phyloP scores from a whole-genome alignment of 108 stramenopile species.

The Skeletonema potamos region DNA sequence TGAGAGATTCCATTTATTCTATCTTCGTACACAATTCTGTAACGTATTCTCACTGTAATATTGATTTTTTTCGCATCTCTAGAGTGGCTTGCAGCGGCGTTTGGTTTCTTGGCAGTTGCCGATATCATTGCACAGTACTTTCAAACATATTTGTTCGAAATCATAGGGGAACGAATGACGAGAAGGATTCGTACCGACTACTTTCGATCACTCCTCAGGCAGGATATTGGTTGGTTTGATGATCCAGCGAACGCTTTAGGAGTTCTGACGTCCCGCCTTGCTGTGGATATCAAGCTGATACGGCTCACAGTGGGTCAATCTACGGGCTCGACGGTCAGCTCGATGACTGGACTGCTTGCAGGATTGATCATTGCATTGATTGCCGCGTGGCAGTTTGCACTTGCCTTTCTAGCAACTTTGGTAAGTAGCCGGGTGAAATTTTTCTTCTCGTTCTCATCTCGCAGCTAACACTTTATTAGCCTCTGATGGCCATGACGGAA shows the following conservation, averaged over 20 bases:
- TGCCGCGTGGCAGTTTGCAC: slow-evolving; percentile 49
- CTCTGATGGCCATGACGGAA: slow-evolving; percentile 47
- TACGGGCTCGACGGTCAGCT: slow-evolving; percentile 21
- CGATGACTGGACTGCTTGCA: slow-evolving; percentile 11
- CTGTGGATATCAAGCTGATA: slow-evolving; percentile 39
- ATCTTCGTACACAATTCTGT: too few relatives aligned
- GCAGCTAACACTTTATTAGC: too few relatives aligned
- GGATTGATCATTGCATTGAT: slow-evolving; percentile 53
- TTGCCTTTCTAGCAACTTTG: slow-evolving; percentile 56
- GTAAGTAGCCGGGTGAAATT: too few relatives aligned
- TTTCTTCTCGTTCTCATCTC: too few relatives aligned
- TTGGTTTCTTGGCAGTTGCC: slow-evolving; percentile 12
- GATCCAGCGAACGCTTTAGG: slow-evolving; percentile 36
- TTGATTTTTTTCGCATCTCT: background rate
- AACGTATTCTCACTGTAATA: background rate
- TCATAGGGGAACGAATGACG: slow-evolving; percentile 41
- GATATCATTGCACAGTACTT: slow-evolving; percentile 37
- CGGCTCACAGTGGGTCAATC: slow-evolving; percentile 33
- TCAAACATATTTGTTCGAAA: slow-evolving; percentile 44
- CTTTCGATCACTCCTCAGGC: slow-evolving; percentile 38
- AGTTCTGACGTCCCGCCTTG: slow-evolving; percentile 47
- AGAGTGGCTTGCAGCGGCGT: slow-evolving; percentile 1
- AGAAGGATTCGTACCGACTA: slow-evolving; percentile 34
- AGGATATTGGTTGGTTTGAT: slow-evolving; percentile 54
- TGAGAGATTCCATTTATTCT: background rate